phyloP scores from a whole-genome alignment of 495 filamentous ascomycete species.

The Lepraria neglecta region DNA sequence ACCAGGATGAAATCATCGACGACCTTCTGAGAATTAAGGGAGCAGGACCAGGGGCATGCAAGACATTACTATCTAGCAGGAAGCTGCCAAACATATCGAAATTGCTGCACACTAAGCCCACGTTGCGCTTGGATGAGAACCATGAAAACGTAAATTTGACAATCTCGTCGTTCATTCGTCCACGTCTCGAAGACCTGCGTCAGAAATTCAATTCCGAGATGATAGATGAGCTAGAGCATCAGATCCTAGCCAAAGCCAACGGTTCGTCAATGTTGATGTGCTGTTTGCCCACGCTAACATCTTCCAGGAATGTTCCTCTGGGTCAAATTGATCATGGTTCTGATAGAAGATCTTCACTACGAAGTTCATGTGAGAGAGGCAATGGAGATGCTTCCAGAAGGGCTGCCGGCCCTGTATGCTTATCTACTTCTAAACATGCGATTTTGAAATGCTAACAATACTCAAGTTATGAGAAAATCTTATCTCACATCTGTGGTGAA shows the following conservation, averaged over 20 bases:
- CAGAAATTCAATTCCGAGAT: slow-evolving; percentile 4
- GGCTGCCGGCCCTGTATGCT: slow-evolving; percentile 9
- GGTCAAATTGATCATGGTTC: slow-evolving; percentile 18
- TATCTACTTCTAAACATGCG: no score
- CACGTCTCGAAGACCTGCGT: slow-evolving; percentile 10
- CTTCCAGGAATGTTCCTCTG: slow-evolving; percentile 23
- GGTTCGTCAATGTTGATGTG: not conserved
- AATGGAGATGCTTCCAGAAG: slow-evolving; percentile 17
- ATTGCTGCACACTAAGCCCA: slow-evolving; percentile 12
- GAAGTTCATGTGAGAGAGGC: slow-evolving; percentile 8
- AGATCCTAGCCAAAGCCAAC: slow-evolving; percentile 16
- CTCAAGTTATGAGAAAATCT: slow-evolving; percentile 20
- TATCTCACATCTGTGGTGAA: slow-evolving; percentile 14
- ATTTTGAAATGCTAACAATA: not conserved
- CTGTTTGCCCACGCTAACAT: not conserved
- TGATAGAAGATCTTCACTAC: slow-evolving; percentile 2
- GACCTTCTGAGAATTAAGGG: slow-evolving; percentile 19
- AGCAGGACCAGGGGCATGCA: slow-evolving; percentile 8
- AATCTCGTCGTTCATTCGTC: slow-evolving; percentile 16
- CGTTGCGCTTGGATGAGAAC: slow-evolving; percentile 16
- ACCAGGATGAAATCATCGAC: slow-evolving; percentile 18
- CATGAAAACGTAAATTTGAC: slow-evolving; percentile 6
- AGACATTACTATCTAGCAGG: slow-evolving; percentile 23
- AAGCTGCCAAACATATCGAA: slow-evolving; percentile 13
- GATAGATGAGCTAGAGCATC: slow-evolving; percentile 13